phyloP scores from a whole-genome alignment of 306 rosid species.

The Quillaja saponaria region DNA sequence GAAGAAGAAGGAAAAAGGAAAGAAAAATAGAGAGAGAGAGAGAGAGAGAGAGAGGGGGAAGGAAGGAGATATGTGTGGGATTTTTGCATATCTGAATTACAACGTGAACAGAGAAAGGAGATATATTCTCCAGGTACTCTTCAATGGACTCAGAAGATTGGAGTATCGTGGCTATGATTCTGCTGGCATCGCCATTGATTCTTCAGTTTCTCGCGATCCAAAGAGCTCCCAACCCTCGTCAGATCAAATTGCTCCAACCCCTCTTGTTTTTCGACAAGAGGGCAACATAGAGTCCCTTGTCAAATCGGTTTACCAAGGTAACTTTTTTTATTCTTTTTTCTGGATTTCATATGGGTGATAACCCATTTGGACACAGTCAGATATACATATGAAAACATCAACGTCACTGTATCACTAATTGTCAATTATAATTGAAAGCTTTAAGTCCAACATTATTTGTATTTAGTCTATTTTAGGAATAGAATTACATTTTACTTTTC shows the following conservation, averaged over 20 bases:
- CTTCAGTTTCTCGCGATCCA: constrained; percentile 32
- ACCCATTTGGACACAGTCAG: too few relatives aligned
- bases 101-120: constrained; percentile 76
- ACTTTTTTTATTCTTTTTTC: not conserved
- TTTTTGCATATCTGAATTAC: constrained; percentile 93
- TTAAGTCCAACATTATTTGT: too few relatives aligned
- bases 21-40: not conserved
- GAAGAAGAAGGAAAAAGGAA: not conserved
- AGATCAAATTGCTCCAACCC: constrained; percentile 27
- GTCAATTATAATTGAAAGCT: too few relatives aligned
- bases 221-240: constrained; percentile 34
- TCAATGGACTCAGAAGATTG: constrained; percentile 84
- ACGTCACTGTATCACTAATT: too few relatives aligned
- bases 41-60: not conserved
- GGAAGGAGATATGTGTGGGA: constrained; percentile 75
- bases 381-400: too few relatives aligned
- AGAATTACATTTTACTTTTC: too few relatives aligned
- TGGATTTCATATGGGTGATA: too few relatives aligned
- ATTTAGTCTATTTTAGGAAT: too few relatives aligned
- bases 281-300: constrained; percentile 96
- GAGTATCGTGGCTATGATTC: constrained; percentile 98
- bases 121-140: constrained; percentile 81
- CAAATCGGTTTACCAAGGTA: constrained; percentile 83
- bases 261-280: constrained; percentile 82
- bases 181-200: constrained; percentile 86